A percentile compares a stretch with the other conserved stretches of the same genome.
Evolutionary conservation across 148 eudicot genomes (phyloP).

Genomic region (Rhododendron griersonianum): DNA sequence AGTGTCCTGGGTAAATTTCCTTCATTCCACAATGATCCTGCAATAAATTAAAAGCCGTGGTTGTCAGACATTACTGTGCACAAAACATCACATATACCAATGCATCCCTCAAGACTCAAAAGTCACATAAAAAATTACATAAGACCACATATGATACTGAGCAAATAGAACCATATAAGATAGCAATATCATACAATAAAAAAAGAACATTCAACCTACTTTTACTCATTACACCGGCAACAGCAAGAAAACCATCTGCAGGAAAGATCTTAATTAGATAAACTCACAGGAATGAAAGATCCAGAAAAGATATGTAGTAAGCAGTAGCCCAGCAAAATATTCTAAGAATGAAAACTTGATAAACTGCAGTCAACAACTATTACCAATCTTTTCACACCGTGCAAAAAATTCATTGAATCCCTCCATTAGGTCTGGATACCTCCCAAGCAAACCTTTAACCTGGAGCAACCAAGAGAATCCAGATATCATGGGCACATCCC

Average conservation of each 20-base stretch:
- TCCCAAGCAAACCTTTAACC: slow-evolving; percentile 41
- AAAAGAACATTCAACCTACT: slow-evolving; percentile 20
- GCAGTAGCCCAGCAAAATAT: background rate
- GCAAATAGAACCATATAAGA: background rate
- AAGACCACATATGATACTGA: background rate
- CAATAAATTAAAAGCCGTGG: background rate
- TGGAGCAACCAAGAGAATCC: slow-evolving; percentile 23
- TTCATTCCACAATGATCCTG: slow-evolving; percentile 33
- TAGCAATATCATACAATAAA: background rate
- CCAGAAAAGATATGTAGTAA: slow-evolving; percentile 1
- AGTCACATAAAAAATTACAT: background rate
- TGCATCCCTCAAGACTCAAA: background rate
- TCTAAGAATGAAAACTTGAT: background rate
- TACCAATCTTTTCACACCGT: slow-evolving; percentile 46
- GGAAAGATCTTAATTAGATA: slow-evolving; percentile 9
- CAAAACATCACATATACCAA: background rate
- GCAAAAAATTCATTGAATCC: slow-evolving; percentile 44
- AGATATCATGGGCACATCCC: slow-evolving; percentile 8
- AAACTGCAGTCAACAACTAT: slow-evolving; percentile 1
- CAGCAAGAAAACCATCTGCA: slow-evolving; percentile 41
- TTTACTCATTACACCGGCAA: slow-evolving; percentile 27
- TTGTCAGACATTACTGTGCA: background rate
- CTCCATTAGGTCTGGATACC: slow-evolving; percentile 44
- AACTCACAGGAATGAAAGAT: background rate
- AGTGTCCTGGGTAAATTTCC: slow-evolving; percentile 23